phyloP scores from a whole-genome alignment of 441 rosid species.

The Gossypium trilobum region DNA sequence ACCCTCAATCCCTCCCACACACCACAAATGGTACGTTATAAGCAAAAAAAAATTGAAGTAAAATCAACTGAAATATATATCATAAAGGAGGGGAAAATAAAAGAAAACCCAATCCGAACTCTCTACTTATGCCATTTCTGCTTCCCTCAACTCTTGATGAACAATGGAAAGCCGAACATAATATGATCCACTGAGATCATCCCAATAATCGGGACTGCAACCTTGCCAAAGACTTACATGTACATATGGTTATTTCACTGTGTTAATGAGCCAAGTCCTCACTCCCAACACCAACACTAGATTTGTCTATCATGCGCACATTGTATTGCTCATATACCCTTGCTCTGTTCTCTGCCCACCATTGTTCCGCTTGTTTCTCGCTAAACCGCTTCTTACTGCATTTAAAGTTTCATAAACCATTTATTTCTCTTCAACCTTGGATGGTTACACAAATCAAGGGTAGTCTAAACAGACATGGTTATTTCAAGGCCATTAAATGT shows the following conservation, averaged over 20 bases:
- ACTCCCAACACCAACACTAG: conserved; percentile 51
- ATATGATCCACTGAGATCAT: conserved; percentile 22
- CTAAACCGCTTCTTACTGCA: conserved; percentile 79
- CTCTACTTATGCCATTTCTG: conserved; percentile 22
- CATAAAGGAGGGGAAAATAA: background rate
- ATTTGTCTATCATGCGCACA: conserved; percentile 62
- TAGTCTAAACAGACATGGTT: background rate
- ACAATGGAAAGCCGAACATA: conserved; percentile 26
- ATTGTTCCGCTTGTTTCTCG: conserved; percentile 87
- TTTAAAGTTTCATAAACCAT: conserved; percentile 8
- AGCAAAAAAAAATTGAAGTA: conserved; percentile 17
- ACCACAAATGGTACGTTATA: conserved; percentile 24
- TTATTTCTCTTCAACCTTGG: background rate
- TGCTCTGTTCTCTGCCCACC: conserved; percentile 95
- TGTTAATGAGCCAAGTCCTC: conserved; percentile 59
- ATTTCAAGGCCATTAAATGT: background rate
- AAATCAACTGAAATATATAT: background rate
- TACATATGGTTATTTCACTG: conserved; percentile 17
- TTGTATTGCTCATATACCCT: conserved; percentile 82
- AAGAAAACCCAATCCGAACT: conserved; percentile 27
- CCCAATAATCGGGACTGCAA: conserved; percentile 19
- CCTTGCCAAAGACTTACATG: conserved; percentile 27
- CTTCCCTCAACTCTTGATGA: conserved; percentile 19
- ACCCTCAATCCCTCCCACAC: conserved; percentile 35
- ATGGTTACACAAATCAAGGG: conserved; percentile 1